Base-by-base conservation (phyloP, 371 early-diverging fungal species). In the Mucor velutinosus region DNA sequence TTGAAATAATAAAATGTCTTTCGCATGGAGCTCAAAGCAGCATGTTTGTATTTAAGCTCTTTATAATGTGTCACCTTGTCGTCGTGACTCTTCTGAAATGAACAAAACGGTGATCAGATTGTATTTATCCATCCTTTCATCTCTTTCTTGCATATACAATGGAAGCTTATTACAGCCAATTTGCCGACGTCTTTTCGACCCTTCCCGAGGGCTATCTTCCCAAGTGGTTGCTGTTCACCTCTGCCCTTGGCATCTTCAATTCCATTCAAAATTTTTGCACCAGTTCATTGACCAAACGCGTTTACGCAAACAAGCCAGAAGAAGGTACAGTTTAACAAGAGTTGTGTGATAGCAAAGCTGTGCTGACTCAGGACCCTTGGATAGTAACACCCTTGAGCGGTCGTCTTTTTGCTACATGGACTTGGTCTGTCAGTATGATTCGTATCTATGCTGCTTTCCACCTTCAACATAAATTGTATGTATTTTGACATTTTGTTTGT, bases 391-490 rank as follows among this genome's bases (percentile, higher is more conserved):
- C 85, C 30, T 76, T 94, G 64, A 83, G 89, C 43, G 80, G 89
- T 19, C 88, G 94, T 21, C 78, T 92, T 65, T 92, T 93, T 84
- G 94, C 91, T 10, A 83, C 87, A 29, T 95, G 94, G 94, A 93
- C 94, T 12, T 78, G 91, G 76, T 82, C 89, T 47, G 87, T 89
- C 8, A 89, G 87, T 45, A 84, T 91, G 64, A 80, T 95, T 53
- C 90, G 95, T 60, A 78, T 93, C 63, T 92, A 92, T 75, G 85
- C 87, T 47, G 92, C 93, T 14, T 93, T 89, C 75, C 86, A 93
- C 75, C 83, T 93, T 57, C 76, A 86, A 64, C 82, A 92, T 69
- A 77, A 81, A 63, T 84, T 82, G 91, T 92, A 83, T 69, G 89
- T 82, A 8, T 11, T 43, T 10, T 45, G 35, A 62, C 19, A 30